A percentile compares a stretch with the other conserved stretches of the same genome.
Evolutionary conservation across 2,329 filamentous ascomycete genomes (phyloP).

Genomic region (Rhynchosporium agropyri): DNA sequence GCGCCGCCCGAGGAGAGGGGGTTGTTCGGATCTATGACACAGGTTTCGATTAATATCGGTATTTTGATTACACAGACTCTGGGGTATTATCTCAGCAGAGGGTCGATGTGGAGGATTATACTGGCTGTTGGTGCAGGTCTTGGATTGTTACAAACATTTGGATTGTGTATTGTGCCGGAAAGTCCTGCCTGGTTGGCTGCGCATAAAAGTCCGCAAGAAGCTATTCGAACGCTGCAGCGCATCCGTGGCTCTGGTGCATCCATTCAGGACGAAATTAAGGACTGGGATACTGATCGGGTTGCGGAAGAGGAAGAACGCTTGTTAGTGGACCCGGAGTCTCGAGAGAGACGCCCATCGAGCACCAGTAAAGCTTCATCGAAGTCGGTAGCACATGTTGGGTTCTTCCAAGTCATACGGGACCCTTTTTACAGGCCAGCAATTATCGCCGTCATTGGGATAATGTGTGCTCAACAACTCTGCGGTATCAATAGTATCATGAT

Average conservation of each 20-base stretch:
- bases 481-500: conserved; percentile 98
- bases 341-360: conserved; percentile 31
- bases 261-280: conserved; percentile 71
- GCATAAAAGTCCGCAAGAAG: conserved; percentile 60
- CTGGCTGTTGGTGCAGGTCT: conserved; percentile 72
- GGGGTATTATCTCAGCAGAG: conserved; percentile 85
- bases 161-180: conserved; percentile 78
- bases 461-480: conserved; percentile 90
- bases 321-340: conserved; percentile 32
- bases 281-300: conserved; percentile 53
- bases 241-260: conserved; percentile 72
- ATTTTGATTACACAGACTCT: conserved; percentile 82
- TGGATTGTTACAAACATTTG: conserved; percentile 66
- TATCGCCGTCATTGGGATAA: conserved; percentile 83
- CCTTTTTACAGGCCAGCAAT: conserved; percentile 72
- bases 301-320: conserved; percentile 39
- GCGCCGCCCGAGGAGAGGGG: conserved; percentile 75
- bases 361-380: conserved; percentile 31
- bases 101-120: conserved; percentile 80
- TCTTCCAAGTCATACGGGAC: conserved; percentile 67
- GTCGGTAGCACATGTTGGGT: conserved; percentile 52
- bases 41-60: conserved; percentile 90
- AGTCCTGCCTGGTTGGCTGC: conserved; percentile 85
- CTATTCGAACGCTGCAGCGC: conserved; percentile 69
- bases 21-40: conserved; percentile 82